A percentile compares a stretch with the other conserved stretches of the same genome.
Conservation (phyloP, 1,284 basidiomycete genomes). For the Cryptococcus sp. region DNA sequence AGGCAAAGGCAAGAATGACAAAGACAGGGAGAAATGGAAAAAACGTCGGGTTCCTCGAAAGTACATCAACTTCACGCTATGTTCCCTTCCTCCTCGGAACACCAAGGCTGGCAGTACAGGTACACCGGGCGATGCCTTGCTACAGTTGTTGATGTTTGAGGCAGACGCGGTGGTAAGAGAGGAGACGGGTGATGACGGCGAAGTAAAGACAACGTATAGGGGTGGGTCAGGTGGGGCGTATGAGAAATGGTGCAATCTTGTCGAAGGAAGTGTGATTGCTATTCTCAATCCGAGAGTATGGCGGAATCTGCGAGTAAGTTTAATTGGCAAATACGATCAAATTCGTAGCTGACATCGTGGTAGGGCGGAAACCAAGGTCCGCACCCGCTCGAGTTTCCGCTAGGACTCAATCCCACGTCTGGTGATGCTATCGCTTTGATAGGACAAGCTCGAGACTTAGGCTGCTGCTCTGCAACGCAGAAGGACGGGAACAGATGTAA, state of each 20-base stretch:
- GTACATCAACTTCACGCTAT: conserved; percentile 82
- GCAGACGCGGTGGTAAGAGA: conserved; percentile 63
- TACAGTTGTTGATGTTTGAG: conserved; percentile 85
- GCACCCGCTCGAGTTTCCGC: conserved; percentile 74
- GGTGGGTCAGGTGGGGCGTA: conserved; percentile 92
- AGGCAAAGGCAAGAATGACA: conserved; percentile 3
- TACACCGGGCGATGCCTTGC: conserved; percentile 71
- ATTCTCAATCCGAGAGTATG: conserved; percentile 85
- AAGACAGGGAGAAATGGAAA: conserved; percentile 17
- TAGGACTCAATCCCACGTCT: conserved; percentile 83
- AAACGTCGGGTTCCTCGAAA: conserved; percentile 54
- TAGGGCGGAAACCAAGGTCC: conserved; percentile 53
- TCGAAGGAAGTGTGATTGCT: conserved; percentile 84
- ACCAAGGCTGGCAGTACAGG: conserved; percentile 59
- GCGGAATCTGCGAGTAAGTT: conserved; percentile 74
- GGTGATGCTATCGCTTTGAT: conserved; percentile 77
- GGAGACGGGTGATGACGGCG: conserved; percentile 56
- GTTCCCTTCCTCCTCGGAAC: conserved; percentile 63
- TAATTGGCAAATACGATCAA: not conserved
- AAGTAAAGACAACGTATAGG: conserved; percentile 63
- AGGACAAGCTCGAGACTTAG: conserved; percentile 81
- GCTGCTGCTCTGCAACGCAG: conserved; percentile 73
- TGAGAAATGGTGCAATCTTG: conserved; percentile 75
- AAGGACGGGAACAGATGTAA: conserved; percentile 78
- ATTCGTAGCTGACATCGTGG: not conserved